Conservation (phyloP, 129 eudicot species). For the Flaveria sonorensis region DNA sequence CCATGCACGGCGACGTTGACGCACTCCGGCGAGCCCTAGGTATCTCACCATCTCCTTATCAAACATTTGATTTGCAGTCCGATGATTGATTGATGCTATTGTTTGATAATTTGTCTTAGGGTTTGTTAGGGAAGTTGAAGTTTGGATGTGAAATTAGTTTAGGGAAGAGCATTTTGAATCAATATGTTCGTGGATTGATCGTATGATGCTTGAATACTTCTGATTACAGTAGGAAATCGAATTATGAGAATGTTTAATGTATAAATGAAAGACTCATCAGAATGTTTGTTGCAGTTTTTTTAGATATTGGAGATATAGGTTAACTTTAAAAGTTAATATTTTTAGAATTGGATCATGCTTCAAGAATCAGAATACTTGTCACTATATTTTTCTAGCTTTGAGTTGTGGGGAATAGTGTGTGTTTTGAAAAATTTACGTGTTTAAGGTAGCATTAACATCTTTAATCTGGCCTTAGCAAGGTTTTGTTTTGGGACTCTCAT, state of each 20-base stretch:
- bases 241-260: too few relatives aligned
- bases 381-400: too few relatives aligned
- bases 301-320: neutral
- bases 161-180: neutral
- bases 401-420: too few relatives aligned
- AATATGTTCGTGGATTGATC: neutral
- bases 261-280: neutral
- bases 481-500: too few relatives aligned
- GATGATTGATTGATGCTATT: slow-evolving; percentile 14
- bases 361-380: too few relatives aligned
- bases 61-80: neutral
- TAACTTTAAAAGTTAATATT: neutral
- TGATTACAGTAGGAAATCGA: too few relatives aligned
- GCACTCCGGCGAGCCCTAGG: slow-evolving; percentile 82
- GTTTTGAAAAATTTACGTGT: too few relatives aligned
- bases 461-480: too few relatives aligned
- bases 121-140: neutral
- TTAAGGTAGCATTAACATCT: too few relatives aligned
- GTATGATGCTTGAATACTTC: too few relatives aligned
- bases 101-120: slow-evolving; percentile 11
- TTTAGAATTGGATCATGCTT: too few relatives aligned
- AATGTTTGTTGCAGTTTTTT: neutral
- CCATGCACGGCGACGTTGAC: slow-evolving; percentile 60
- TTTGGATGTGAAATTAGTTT: neutral
- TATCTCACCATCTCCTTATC: slow-evolving; percentile 2